A percentile compares a stretch with the other conserved stretches of the same genome.
Evolutionary conservation across 768 basidiomycete species (phyloP).

Genomic region (Xerocomellus dryophilus): DNA sequence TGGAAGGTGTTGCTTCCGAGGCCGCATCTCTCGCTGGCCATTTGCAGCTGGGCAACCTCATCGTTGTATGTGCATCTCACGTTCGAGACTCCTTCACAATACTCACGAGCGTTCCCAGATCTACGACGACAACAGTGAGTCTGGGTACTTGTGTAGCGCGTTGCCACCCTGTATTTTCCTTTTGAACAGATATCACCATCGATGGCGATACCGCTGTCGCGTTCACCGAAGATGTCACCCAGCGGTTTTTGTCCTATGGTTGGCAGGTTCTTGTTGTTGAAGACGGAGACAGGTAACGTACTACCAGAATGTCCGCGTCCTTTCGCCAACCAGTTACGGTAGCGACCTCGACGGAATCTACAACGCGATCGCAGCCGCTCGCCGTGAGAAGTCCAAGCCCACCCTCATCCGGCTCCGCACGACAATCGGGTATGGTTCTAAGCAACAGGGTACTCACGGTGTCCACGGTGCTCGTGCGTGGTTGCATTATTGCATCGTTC

Average conservation of each 20-base stretch:
- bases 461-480: conserved; percentile 89
- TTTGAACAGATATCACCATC: conserved; percentile 79
- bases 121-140: conserved; percentile 93
- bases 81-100: conserved; percentile 6
- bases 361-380: conserved; percentile 74
- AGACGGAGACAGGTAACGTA: conserved; percentile 68
- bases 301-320: not conserved
- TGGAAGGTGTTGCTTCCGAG: conserved; percentile 95
- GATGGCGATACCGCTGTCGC: conserved; percentile 90
- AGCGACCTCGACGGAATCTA: conserved; percentile 78
- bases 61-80: conserved; percentile 60
- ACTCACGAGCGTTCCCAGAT: conserved; percentile 45
- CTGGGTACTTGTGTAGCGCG: not conserved
- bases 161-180: conserved; percentile 5
- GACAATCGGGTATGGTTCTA: conserved; percentile 92
- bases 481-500: not conserved
- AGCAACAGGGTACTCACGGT: conserved; percentile 88
- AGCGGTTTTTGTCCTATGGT: conserved; percentile 86
- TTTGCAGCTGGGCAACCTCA: conserved; percentile 88
- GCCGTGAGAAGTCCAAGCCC: conserved; percentile 75
- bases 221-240: conserved; percentile 91
- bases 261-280: conserved; percentile 90
- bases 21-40: conserved; percentile 92
- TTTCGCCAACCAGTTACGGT: conserved; percentile 8
- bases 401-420: conserved; percentile 84